phyloP scores from a whole-genome alignment of 139 green algal species.

The Edaphochlamys debaryana region DNA sequence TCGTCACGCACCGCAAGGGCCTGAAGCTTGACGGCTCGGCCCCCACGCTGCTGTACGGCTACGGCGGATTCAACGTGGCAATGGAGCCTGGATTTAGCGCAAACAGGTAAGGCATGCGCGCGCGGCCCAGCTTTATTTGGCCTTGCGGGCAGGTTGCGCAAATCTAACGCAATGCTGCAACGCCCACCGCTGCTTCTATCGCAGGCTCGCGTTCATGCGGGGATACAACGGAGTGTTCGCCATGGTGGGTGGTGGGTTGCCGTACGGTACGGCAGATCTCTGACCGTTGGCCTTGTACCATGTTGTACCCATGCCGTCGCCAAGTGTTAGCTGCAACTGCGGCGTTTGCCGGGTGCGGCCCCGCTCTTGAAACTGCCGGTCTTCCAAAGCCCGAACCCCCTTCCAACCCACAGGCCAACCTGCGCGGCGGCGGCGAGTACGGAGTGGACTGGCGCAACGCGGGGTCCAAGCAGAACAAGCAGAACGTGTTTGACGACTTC shows the following conservation, averaged over 20 bases:
- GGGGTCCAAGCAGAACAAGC: slow-evolving; percentile 79
- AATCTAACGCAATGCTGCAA: too few relatives aligned
- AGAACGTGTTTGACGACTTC: slow-evolving; percentile 88
- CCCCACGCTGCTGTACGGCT: slow-evolving; percentile 92
- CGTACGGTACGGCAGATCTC: too few relatives aligned
- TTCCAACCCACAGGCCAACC: slow-evolving; percentile 88
- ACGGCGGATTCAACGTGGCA: slow-evolving; percentile 94
- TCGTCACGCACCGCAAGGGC: slow-evolving; percentile 80
- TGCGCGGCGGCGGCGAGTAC: slow-evolving; percentile 94
- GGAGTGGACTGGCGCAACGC: slow-evolving; percentile 88
- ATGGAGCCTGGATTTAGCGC: slow-evolving; percentile 86
- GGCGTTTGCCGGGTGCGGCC: too few relatives aligned
- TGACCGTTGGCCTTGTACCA: too few relatives aligned
- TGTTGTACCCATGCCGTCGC: too few relatives aligned
- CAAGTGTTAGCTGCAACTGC: too few relatives aligned
- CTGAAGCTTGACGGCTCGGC: slow-evolving; percentile 67
- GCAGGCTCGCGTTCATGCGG: slow-evolving; percentile 51
- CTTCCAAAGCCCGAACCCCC: too few relatives aligned
- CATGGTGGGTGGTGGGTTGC: slow-evolving; percentile 2
- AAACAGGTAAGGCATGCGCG: too few relatives aligned
- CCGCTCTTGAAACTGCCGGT: too few relatives aligned
- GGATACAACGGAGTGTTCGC: slow-evolving; percentile 73
- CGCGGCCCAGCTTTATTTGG: too few relatives aligned
- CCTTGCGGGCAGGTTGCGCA: too few relatives aligned
- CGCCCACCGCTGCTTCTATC: too few relatives aligned